These are phyloP conservation scores for Pulveroboletus sp. DNA, from an alignment of 768 basidiomycete species.

Conservation along the genomic window DNA sequence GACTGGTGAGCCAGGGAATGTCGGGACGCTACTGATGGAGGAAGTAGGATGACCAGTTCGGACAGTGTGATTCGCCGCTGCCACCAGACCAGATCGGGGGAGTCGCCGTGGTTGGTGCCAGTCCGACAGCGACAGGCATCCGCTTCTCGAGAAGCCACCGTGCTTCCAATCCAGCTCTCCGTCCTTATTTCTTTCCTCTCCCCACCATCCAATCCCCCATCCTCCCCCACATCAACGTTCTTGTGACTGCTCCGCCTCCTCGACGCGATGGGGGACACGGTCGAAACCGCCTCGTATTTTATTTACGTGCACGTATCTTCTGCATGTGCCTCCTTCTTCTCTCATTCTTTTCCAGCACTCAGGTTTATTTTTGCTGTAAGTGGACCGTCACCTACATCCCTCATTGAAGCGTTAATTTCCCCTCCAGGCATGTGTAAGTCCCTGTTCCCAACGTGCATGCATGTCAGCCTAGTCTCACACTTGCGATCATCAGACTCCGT, in stretches of 20 bases:
- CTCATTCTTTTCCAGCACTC: constrained; percentile 38
- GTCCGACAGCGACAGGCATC: constrained; percentile 20
- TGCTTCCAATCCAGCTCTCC: constrained; percentile 25
- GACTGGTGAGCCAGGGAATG: neutral
- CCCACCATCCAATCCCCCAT: constrained; percentile 9
- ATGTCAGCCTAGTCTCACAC: neutral
- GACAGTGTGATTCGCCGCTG: constrained; percentile 24
- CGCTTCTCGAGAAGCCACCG: constrained; percentile 29
- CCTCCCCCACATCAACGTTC: constrained; percentile 6
- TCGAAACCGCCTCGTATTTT: constrained; percentile 64
- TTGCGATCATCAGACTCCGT: constrained; percentile 57
- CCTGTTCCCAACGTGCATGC: constrained; percentile 19
- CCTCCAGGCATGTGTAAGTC: constrained; percentile 65
- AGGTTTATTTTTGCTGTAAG: constrained; percentile 85
- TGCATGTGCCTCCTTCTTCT: neutral
- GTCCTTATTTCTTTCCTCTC: constrained; percentile 27
- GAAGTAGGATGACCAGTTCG: constrained; percentile 15
- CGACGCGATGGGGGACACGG: constrained; percentile 40
- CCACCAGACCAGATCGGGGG: constrained; percentile 29
- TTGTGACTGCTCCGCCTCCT: constrained; percentile 19
- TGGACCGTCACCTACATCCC: constrained; percentile 24
- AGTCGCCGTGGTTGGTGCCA: constrained; percentile 26
- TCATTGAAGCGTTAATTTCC: constrained; percentile 27
- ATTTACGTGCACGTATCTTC: constrained; percentile 57
- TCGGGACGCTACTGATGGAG: neutral